Base-by-base conservation (phyloP, 192 early-diverging fungal species). In the Helicostylum pulchrum region DNA sequence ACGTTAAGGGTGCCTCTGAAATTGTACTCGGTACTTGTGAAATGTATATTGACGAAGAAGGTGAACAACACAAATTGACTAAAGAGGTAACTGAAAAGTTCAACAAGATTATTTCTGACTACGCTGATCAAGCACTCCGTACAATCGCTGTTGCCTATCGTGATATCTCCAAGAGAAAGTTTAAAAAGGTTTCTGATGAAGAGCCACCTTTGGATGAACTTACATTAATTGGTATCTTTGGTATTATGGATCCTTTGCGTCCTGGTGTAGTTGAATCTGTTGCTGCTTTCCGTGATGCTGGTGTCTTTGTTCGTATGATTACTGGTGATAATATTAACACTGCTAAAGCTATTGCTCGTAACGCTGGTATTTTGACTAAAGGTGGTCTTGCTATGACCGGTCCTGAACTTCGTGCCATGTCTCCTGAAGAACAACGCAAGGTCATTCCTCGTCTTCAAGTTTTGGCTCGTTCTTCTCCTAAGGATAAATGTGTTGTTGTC, bases 261-360 rank as follows among this genome's bases (percentile, higher is more conserved):
- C 85, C 87, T 23, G 89, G 83, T 59, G 92, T 93, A 11, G 77
- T 83, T 7, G 81, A 88, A 73, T 85, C 90, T 54, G 92, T 96
- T 21, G 71, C 77, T 23, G 71, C 72, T 50, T 96, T 93, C 72
- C 83, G 86, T 61, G 76, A 77, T 48, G 93, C 94, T 43, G 94
- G 94, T 66, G 90, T 96, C 14, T 80, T 83, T 57, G 92, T 96
- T 19, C 87, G 92, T 50, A 96, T 96, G 93, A 93, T 94, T 59
- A 90, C 85, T 7, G 84, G 87, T 64, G 85, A 96, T 82, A 83
- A 94, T 80, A 76, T 93, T 26, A 84, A 85, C 20, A 98, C 96
- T n/a, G 96, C 96, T 8, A 80, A 82, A 12, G 91, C 94, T 9
- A 98, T 98, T 75, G 96, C 94, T 46, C 80, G 72, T 59, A 84